These are phyloP conservation scores for Suhomyces faveliae DNA, from an alignment of 805 yeast species.

Conservation along the genomic window DNA sequence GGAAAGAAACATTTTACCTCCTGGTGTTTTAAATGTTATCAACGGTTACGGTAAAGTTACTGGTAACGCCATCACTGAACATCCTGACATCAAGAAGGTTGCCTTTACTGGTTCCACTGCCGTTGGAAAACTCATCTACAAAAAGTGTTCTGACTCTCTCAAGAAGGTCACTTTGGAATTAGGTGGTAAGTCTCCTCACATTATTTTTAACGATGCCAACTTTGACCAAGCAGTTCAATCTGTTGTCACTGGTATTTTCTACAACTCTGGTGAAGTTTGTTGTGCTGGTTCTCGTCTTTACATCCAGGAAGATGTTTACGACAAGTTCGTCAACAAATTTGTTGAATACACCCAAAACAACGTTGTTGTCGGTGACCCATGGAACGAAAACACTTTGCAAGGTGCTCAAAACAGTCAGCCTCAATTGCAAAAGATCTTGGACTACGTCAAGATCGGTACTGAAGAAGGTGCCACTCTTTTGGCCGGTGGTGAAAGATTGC, in stretches of 20 bases:
- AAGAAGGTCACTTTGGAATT: constrained; percentile 67
- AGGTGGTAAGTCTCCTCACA: constrained; percentile 69
- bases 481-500: constrained; percentile 40
- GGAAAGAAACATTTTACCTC: constrained; percentile 73
- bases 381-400: constrained; percentile 43
- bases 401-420: constrained; percentile 61
- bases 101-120: constrained; percentile 57
- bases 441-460: constrained; percentile 42
- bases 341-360: constrained; percentile 47
- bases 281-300: constrained; percentile 63
- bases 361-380: constrained; percentile 52
- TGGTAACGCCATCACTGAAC: constrained; percentile 65
- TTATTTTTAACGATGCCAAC: constrained; percentile 62
- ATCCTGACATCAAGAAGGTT: constrained; percentile 46
- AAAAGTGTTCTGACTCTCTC: constrained; percentile 59
- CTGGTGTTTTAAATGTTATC: constrained; percentile 70
- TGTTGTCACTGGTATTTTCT: constrained; percentile 63
- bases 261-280: constrained; percentile 66
- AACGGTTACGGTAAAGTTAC: constrained; percentile 68
- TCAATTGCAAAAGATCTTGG: constrained; percentile 51
- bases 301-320: constrained; percentile 56
- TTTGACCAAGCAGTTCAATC: constrained; percentile 62
- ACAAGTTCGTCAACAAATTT: constrained; percentile 47
- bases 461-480: constrained; percentile 43
- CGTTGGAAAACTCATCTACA: constrained; percentile 70